Conservation (phyloP, 2,329 filamentous ascomycete genomes). For the Nothophaeocryptopus gaeumannii region DNA sequence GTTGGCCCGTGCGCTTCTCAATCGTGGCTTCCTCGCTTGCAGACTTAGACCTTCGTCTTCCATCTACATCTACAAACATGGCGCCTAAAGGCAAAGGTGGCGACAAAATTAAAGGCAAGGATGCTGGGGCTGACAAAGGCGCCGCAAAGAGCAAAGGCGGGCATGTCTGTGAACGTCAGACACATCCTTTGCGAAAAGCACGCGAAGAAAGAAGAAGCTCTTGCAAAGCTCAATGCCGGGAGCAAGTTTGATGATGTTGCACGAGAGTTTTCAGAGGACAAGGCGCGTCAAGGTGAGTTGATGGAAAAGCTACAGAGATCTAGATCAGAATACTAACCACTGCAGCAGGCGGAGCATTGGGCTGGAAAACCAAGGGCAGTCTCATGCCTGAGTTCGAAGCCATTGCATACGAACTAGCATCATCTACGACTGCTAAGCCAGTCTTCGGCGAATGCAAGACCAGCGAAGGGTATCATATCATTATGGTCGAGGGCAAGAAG, state of each 20-base stretch:
- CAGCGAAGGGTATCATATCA: slow-evolving; percentile 72
- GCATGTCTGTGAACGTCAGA: slow-evolving; percentile 68
- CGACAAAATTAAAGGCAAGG: slow-evolving; percentile 23
- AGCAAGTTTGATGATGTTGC: slow-evolving; percentile 74
- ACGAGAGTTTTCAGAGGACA: slow-evolving; percentile 70
- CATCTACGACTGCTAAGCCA: slow-evolving; percentile 62
- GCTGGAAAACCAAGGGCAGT: slow-evolving; percentile 65
- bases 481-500: slow-evolving; percentile 71
- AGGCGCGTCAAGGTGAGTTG: slow-evolving; percentile 59
- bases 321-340: neutral
- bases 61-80: slow-evolving; percentile 20
- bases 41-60: neutral
- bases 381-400: slow-evolving; percentile 69
- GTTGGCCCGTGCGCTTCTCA: too few relatives aligned
- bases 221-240: slow-evolving; percentile 64
- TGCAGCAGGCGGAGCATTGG: slow-evolving; percentile 62
- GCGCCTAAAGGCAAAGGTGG: slow-evolving; percentile 33
- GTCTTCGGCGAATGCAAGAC: slow-evolving; percentile 71
- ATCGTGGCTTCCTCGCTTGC: neutral
- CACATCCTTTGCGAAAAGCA: slow-evolving; percentile 78
- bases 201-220: slow-evolving; percentile 71
- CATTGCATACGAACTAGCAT: slow-evolving; percentile 66
- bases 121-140: slow-evolving; percentile 21
- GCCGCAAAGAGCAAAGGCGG: slow-evolving; percentile 49
- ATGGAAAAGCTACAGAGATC: too few relatives aligned